Evolutionary conservation across 2,329 filamentous ascomycete genomes (phyloP), one percentile per base, ranked within the genome.

Genomic region (Diaporthe sp.): DNA sequence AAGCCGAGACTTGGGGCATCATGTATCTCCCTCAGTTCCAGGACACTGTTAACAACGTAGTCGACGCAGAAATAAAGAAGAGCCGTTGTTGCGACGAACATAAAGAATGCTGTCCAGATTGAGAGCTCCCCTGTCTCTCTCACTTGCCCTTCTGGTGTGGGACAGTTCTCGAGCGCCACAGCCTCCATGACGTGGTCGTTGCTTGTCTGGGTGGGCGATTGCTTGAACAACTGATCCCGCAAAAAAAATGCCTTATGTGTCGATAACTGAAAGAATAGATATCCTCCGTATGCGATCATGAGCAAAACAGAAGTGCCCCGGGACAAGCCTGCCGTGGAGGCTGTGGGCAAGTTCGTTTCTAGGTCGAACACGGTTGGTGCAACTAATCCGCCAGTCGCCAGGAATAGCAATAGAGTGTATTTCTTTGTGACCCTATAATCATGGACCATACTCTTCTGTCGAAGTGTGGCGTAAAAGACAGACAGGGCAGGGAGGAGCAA

Each of bases 401-500:
- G 22, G 13, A 60, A 31, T 25, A 71, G n/a, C 25, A 71, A 10
- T 7, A 57, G 0, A 25, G 37, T 60, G 15, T 71, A n/a, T 4
- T 28, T n/a, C 37, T 31, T 71, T 10, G 68, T 71, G 42, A 34
- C 13, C 28, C 22, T 10, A 39, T 4, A 17, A 1, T 71, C 20
- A 44, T 71, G 68, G 20, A 42, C 37, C 53, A 58, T 58, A 10
- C 25, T 42, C 20, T 47, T 47, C 17, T n/a, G 51, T 39, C 22
- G 68, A 34, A 28, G 17, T 10, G 53, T 28, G 17, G 53, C 49
- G n/a, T 71, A 71, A 13, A 71, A 22, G 4, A 71, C 34, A 17
- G 68, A 60, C 3, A 71, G 39, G 25, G 53, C 68, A 71, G 53
- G 68, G 15, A 71, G 68, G 17, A 71, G 53, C 68, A 71, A 39